phyloP scores from a whole-genome alignment of 108 stramenopile genomes.

The Epithemia pelagica region DNA sequence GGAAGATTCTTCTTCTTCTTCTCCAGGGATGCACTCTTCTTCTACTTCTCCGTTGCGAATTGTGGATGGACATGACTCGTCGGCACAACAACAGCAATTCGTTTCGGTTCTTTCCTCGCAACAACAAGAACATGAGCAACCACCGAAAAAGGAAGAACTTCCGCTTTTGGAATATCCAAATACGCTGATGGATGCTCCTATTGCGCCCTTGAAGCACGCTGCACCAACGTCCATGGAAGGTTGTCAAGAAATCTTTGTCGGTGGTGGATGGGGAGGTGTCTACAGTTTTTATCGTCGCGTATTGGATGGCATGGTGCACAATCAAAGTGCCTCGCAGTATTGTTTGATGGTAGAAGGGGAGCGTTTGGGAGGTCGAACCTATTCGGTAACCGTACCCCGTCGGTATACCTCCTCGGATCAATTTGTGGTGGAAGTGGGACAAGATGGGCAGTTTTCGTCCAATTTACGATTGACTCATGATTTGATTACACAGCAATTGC shows the following conservation, averaged over 20 bases:
- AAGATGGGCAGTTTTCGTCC: constrained; percentile 5
- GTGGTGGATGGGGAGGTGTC: constrained; percentile 11
- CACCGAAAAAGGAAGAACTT: too few relatives aligned
- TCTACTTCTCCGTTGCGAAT: too few relatives aligned
- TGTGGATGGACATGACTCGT: too few relatives aligned
- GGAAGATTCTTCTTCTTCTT: too few relatives aligned
- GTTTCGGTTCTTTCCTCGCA: too few relatives aligned
- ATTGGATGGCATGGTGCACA: not conserved
- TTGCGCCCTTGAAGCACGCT: too few relatives aligned
- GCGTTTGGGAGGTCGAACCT: constrained; percentile 10
- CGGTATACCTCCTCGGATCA: not conserved
- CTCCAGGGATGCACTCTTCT: too few relatives aligned
- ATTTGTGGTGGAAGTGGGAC: not conserved
- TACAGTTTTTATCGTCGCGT: constrained; percentile 12
- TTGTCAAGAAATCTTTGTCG: constrained; percentile 11
- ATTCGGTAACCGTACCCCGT: constrained; percentile 2
- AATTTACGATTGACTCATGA: constrained; percentile 6
- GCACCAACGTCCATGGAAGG: too few relatives aligned
- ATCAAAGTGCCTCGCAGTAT: not conserved
- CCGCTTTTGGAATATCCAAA: too few relatives aligned
- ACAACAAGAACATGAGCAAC: too few relatives aligned
- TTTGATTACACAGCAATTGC: constrained; percentile 10
- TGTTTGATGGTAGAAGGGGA: constrained; percentile 9
- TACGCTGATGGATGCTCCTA: too few relatives aligned
- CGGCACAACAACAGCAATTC: too few relatives aligned